Conservation (phyloP, 352 stramenopile species). For the Phytopythium chamaehyphon region DNA sequence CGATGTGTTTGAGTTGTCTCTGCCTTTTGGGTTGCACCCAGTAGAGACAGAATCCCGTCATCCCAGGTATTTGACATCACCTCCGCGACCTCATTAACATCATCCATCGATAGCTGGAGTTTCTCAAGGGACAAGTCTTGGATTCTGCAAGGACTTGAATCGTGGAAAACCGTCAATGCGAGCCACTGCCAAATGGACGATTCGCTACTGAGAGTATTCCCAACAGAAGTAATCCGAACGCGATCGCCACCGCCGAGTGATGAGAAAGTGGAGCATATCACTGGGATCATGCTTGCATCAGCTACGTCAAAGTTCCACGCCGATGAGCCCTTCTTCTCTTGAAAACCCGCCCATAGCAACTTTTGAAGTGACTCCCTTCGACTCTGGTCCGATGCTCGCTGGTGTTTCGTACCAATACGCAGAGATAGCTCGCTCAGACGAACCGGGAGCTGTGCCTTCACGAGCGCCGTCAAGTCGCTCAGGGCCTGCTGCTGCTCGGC, state of each 20-base stretch:
- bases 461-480: not conserved
- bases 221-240: conserved; percentile 7
- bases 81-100: conserved; percentile 7
- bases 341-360: not conserved
- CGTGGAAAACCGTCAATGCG: conserved; percentile 16
- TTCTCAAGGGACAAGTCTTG: conserved; percentile 12
- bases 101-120: conserved; percentile 9
- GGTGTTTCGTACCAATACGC: not conserved
- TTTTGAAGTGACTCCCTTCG: not conserved
- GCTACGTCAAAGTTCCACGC: conserved; percentile 4
- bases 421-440: not conserved
- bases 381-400: not conserved
- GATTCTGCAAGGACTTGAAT: conserved; percentile 7
- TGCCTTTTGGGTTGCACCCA: conserved; percentile 1
- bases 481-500: not conserved
- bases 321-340: not conserved
- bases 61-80: conserved; percentile 11
- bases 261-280: conserved; percentile 11
- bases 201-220: not conserved
- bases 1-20: not conserved
- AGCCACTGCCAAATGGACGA: conserved; percentile 16
- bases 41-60: conserved; percentile 8
- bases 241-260: conserved; percentile 8
- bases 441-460: not conserved
- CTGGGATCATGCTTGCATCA: conserved; percentile 6